Conservation (phyloP, 176 grass and related monocot genomes). For the Carex kokanica region DNA sequence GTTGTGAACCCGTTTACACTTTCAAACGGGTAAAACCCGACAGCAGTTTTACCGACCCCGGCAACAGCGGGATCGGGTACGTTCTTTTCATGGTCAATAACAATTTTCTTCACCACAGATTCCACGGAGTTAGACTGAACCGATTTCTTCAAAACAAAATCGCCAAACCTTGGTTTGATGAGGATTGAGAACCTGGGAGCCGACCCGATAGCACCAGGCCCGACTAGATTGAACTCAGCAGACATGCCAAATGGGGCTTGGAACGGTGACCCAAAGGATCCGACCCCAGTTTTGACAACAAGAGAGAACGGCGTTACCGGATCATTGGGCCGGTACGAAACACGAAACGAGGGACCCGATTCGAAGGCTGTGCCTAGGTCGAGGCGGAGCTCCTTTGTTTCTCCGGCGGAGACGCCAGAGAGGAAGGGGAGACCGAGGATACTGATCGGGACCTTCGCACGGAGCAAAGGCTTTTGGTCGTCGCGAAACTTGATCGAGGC, state of each 20-base stretch:
- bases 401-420: slow-evolving; percentile 57
- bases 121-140: slow-evolving; percentile 29
- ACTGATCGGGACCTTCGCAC: slow-evolving; percentile 69
- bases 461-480: slow-evolving; percentile 59
- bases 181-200: slow-evolving; percentile 57
- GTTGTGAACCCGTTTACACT: slow-evolving; percentile 42
- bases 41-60: background rate
- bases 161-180: slow-evolving; percentile 69
- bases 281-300: slow-evolving; percentile 52
- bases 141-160: slow-evolving; percentile 65
- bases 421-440: slow-evolving; percentile 77
- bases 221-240: slow-evolving; percentile 67
- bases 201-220: slow-evolving; percentile 19
- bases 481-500: slow-evolving; percentile 83
- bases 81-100: slow-evolving; percentile 25
- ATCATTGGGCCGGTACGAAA: slow-evolving; percentile 77
- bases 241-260: slow-evolving; percentile 61
- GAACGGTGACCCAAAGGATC: slow-evolving; percentile 50
- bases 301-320: slow-evolving; percentile 48
- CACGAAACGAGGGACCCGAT: slow-evolving; percentile 46
- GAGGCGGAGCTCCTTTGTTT: slow-evolving; percentile 61
- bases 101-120: slow-evolving; percentile 29
- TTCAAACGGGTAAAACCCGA: slow-evolving; percentile 38
- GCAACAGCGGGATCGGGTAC: background rate
- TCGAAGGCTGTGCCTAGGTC: slow-evolving; percentile 60